phyloP scores from a whole-genome alignment of 2,329 filamentous ascomycete genomes.

The Ceratocystis harringtonii region DNA sequence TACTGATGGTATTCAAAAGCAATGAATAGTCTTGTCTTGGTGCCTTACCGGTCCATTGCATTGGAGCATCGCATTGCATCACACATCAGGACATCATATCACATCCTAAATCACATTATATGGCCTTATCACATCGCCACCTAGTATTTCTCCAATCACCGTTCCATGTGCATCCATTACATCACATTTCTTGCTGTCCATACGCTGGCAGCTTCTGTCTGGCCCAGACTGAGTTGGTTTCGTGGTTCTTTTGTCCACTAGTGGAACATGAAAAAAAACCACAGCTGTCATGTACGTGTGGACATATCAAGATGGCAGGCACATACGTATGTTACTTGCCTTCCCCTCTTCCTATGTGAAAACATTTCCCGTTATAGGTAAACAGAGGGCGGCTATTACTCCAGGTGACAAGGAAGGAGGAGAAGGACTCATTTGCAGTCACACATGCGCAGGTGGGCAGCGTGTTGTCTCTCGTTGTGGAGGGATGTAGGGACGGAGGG shows the following conservation, averaged over 20 bases:
- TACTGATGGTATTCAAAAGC: background rate
- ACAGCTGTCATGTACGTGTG: background rate
- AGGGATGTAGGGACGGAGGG: too few species aligned
- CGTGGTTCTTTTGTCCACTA: background rate
- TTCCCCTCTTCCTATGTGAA: background rate
- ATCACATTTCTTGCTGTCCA: background rate
- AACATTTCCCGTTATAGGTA: background rate
- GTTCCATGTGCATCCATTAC: background rate
- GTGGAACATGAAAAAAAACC: background rate
- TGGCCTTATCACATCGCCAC: background rate
- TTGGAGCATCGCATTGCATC: background rate
- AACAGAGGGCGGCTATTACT: background rate
- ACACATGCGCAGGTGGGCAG: background rate
- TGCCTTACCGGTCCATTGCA: slow-evolving; percentile 1
- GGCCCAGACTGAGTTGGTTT: background rate
- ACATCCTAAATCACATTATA: background rate
- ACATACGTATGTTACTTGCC: background rate
- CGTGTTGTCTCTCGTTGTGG: too few species aligned
- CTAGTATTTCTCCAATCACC: background rate
- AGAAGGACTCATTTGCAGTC: background rate
- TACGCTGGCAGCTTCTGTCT: background rate
- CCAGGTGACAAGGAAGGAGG: background rate
- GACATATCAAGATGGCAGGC: background rate
- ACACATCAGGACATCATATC: background rate
- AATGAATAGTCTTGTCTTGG: background rate